phyloP scores from a whole-genome alignment of 306 rosid genomes.

The Dicorynia guianensis region DNA sequence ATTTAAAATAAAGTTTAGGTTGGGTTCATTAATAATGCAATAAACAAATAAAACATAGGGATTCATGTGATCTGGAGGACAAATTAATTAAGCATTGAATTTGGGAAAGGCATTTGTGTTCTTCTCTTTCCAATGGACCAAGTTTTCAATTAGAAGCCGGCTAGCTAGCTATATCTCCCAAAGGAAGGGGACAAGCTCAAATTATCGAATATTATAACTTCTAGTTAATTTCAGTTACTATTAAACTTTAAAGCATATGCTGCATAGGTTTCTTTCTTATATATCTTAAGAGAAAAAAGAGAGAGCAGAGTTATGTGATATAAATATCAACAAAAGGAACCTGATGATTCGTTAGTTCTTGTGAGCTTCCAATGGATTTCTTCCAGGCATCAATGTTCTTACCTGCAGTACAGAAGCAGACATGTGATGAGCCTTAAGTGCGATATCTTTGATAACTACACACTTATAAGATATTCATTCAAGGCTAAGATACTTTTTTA shows the following conservation, averaged over 20 bases:
- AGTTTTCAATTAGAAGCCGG: not conserved
- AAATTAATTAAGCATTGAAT: not conserved
- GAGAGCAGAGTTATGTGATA: not conserved
- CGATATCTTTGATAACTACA: conserved; percentile 22
- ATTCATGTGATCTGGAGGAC: not conserved
- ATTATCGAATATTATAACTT: not conserved
- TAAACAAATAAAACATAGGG: not conserved
- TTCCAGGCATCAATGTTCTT: conserved; percentile 44
- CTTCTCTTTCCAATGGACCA: too few species aligned
- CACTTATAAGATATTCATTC: not conserved
- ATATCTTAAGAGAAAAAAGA: not conserved
- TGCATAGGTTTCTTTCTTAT: too few species aligned
- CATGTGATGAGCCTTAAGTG: conserved; percentile 23
- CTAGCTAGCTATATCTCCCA: not conserved
- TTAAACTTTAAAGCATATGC: not conserved
- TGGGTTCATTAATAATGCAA: not conserved
- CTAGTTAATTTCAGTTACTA: not conserved
- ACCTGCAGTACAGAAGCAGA: conserved; percentile 51
- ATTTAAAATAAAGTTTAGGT: conserved; percentile 6
- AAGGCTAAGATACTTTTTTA: not conserved
- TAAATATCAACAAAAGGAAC: conserved; percentile 37
- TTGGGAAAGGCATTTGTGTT: not conserved
- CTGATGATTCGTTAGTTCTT: conserved; percentile 46
- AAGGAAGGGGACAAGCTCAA: not conserved
- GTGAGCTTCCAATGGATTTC: conserved; percentile 42